A percentile compares a stretch with the other conserved stretches of the same genome.
Conservation (phyloP, 2,329 filamentous ascomycete species). For the Colletotrichum simmondsii region DNA sequence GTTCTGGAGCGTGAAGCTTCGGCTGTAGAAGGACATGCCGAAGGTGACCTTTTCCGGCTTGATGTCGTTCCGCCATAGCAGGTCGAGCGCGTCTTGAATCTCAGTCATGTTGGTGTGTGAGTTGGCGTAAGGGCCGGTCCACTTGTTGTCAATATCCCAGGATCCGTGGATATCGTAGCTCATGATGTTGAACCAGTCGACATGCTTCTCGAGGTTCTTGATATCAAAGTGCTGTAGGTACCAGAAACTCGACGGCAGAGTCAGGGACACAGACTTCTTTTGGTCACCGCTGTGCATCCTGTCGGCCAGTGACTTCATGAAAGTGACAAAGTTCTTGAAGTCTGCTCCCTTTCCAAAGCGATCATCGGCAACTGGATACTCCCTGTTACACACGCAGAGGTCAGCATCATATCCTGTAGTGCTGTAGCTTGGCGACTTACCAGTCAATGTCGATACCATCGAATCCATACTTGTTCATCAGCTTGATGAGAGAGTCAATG, state of each 20-base stretch:
- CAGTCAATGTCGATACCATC: constrained; percentile 43
- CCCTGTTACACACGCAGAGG: constrained; percentile 30
- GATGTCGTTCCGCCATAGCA: constrained; percentile 54
- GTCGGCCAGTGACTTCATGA: no score
- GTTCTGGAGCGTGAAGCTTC: constrained; percentile 29
- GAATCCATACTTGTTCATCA: constrained; percentile 38
- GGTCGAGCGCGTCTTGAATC: constrained; percentile 48
- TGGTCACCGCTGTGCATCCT: no score
- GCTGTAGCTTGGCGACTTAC: background rate
- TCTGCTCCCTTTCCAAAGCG: no score
- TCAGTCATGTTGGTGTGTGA: constrained; percentile 54
- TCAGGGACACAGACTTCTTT: background rate
- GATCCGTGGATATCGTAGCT: constrained; percentile 52
- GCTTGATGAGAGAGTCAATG: constrained; percentile 34
- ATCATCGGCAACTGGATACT: constrained; percentile 14
- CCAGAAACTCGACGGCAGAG: background rate
- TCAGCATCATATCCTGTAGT: no score
- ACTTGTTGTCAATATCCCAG: constrained; percentile 45
- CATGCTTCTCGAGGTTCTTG: background rate
- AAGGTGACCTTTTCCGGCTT: constrained; percentile 50
- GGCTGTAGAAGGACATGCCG: constrained; percentile 53
- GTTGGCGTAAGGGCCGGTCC: constrained; percentile 36
- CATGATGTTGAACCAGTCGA: constrained; percentile 37
- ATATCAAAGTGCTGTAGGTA: constrained; percentile 39
- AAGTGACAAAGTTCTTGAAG: no score